A percentile compares a stretch with the other conserved stretches of the same genome.
Evolutionary conservation across 305 asterid genomes (phyloP).

Genomic region (Stenogyne calaminthoides): DNA sequence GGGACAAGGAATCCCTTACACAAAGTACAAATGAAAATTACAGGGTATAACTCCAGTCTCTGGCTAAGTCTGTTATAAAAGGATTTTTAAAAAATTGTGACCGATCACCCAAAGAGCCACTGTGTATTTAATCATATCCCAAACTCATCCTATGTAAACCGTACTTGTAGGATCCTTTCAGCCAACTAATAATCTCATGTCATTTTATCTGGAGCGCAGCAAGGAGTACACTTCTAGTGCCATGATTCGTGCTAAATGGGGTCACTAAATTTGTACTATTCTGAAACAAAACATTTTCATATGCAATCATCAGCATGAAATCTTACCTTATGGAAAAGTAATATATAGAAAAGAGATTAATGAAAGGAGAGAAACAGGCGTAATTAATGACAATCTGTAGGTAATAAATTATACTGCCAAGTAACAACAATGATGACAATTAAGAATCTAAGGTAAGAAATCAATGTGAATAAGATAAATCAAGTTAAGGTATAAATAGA

Average conservation of each 20-base stretch:
- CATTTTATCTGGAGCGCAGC: conserved; percentile 10
- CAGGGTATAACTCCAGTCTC: no score
- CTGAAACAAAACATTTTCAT: conserved; percentile 2
- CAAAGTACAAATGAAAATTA: no score
- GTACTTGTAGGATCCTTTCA: background rate
- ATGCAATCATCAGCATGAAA: conserved; percentile 7
- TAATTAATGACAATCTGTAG: background rate
- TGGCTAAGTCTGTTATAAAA: no score
- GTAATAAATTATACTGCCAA: conserved; percentile 14
- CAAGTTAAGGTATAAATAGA: conserved; percentile 3
- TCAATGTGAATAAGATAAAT: background rate
- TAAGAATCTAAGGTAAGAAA: background rate
- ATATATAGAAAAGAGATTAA: background rate
- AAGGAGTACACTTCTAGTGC: background rate
- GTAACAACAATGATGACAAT: background rate
- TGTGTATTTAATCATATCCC: no score
- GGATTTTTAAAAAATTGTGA: no score
- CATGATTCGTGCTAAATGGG: conserved; percentile 8
- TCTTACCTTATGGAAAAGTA: conserved; percentile 1
- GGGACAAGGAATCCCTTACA: no score
- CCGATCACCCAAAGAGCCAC: no score
- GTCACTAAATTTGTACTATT: conserved; percentile 10
- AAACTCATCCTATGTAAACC: background rate
- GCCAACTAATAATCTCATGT: background rate
- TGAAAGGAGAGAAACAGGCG: background rate